Percentiles rank a stretch among this genome's conserved stretches.
Evolutionary conservation across 208 protist genomes (phyloP).

Genomic region (Blastocrithidia nonstop): DNA sequence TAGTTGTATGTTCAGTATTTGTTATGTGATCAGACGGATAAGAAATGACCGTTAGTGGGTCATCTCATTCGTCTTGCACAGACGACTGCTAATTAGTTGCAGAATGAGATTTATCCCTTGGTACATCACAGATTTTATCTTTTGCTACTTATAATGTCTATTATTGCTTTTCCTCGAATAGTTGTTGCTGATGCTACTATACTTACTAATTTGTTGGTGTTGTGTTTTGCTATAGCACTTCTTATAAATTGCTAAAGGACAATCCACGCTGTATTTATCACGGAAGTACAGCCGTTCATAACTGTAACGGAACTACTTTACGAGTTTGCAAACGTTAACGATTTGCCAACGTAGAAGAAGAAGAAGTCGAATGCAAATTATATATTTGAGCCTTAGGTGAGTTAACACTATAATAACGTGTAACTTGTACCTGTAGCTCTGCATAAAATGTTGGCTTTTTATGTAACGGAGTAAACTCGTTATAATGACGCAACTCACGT

Average conservation of each 20-base stretch:
- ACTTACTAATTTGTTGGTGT: not conserved
- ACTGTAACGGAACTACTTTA: constrained; percentile 29
- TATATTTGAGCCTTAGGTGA: not conserved
- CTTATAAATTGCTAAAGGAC: constrained; percentile 8
- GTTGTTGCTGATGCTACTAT: too few relatives aligned
- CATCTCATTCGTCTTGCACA: too few relatives aligned
- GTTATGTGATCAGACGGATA: too few relatives aligned
- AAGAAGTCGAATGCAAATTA: too few relatives aligned
- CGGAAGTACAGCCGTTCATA: constrained; percentile 72
- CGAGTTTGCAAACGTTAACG: too few relatives aligned
- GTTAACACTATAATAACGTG: not conserved
- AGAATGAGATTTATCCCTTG: constrained; percentile 1
- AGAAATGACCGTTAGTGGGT: too few relatives aligned
- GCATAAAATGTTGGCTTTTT: constrained; percentile 22
- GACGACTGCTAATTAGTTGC: too few relatives aligned
- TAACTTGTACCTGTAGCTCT: not conserved
- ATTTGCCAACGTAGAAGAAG: too few relatives aligned
- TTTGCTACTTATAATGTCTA: constrained; percentile 18
- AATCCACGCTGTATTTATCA: constrained; percentile 80
- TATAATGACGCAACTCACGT: constrained; percentile 50
- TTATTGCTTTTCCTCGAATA: constrained; percentile 2
- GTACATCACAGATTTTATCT: constrained; percentile 1
- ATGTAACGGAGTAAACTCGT: constrained; percentile 28
- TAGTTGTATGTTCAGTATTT: too few relatives aligned
- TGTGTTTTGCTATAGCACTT: constrained; percentile 1